Evolutionary conservation across 345 rosid species (phyloP).

Genomic region (Pugionium cornutum): DNA sequence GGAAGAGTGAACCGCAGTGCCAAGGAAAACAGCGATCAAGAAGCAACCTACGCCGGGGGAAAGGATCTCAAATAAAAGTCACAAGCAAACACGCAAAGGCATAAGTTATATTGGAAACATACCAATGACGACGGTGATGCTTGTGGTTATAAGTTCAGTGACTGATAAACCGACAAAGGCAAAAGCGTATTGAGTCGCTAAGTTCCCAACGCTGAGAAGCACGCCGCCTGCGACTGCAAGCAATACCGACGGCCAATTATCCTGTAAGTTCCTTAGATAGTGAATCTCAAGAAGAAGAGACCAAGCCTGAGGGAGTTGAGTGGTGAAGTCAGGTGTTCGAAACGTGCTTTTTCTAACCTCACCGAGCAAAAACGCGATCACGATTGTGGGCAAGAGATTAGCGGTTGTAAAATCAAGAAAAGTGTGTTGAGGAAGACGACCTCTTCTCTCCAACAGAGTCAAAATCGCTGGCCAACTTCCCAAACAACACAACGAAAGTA

Average conservation of each 20-base stretch:
- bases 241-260: constrained; percentile 72
- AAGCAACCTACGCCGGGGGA: constrained; percentile 86
- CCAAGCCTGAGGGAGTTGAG: constrained; percentile 68
- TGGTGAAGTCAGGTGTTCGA: constrained; percentile 58
- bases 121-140: constrained; percentile 89
- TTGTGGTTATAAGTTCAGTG: constrained; percentile 68
- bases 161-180: constrained; percentile 85
- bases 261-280: constrained; percentile 26
- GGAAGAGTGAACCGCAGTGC: constrained; percentile 73
- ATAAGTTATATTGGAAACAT: neutral
- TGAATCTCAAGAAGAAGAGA: neutral
- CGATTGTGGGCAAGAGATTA: constrained; percentile 71
- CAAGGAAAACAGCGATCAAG: constrained; percentile 74
- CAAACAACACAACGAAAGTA: constrained; percentile 62
- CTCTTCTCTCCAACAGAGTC: constrained; percentile 76
- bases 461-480: constrained; percentile 93
- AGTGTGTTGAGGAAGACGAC: constrained; percentile 91
- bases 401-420: constrained; percentile 81
- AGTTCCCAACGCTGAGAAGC: constrained; percentile 76
- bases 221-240: constrained; percentile 81
- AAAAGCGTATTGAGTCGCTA: constrained; percentile 77
- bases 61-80: constrained; percentile 52
- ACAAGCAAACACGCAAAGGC: constrained; percentile 19
- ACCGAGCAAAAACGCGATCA: constrained; percentile 82
- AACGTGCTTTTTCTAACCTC: constrained; percentile 53